These are phyloP conservation scores for Boletus rubescentipes DNA, from an alignment of 768 basidiomycete species.

Conservation along the genomic window DNA sequence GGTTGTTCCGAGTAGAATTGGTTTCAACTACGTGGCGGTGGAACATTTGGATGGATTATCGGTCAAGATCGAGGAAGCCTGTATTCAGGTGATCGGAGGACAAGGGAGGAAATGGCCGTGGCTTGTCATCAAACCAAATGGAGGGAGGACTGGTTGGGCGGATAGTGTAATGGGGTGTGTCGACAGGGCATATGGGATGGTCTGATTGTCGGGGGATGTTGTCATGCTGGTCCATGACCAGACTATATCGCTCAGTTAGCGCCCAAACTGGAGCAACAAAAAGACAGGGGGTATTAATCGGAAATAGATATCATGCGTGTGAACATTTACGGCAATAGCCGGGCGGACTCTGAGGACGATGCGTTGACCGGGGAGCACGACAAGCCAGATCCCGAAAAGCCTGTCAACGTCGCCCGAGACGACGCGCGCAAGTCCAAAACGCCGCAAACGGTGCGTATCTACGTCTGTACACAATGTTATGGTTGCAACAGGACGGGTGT, in stretches of 20 bases:
- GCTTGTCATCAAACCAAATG: slow-evolving; percentile 74
- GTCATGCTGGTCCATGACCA: slow-evolving; percentile 57
- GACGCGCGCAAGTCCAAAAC: slow-evolving; percentile 41
- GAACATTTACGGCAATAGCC: slow-evolving; percentile 22
- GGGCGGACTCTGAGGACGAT: slow-evolving; percentile 17
- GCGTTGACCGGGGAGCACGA: slow-evolving; percentile 12
- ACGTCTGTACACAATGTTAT: neutral
- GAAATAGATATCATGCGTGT: slow-evolving; percentile 12
- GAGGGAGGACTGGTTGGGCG: slow-evolving; percentile 46
- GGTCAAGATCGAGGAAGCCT: slow-evolving; percentile 33
- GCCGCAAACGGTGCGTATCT: slow-evolving; percentile 40
- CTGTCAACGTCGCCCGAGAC: slow-evolving; percentile 41
- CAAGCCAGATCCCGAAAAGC: slow-evolving; percentile 28
- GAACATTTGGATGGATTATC: slow-evolving; percentile 43
- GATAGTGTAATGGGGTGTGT: slow-evolving; percentile 28
- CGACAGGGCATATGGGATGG: slow-evolving; percentile 32
- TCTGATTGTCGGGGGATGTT: slow-evolving; percentile 71
- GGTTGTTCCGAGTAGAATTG: slow-evolving; percentile 52
- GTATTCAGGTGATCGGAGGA: slow-evolving; percentile 11
- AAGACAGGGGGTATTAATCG: slow-evolving; percentile 13
- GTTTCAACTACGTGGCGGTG: slow-evolving; percentile 71
- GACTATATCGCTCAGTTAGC: slow-evolving; percentile 43
- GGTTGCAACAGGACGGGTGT: slow-evolving; percentile 5
- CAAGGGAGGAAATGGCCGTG: slow-evolving; percentile 37
- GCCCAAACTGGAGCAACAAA: neutral